Percentiles rank a stretch among this genome's conserved stretches.
Conservation (phyloP, 805 yeast genomes). For the Nakazawaea laoshanensis region DNA sequence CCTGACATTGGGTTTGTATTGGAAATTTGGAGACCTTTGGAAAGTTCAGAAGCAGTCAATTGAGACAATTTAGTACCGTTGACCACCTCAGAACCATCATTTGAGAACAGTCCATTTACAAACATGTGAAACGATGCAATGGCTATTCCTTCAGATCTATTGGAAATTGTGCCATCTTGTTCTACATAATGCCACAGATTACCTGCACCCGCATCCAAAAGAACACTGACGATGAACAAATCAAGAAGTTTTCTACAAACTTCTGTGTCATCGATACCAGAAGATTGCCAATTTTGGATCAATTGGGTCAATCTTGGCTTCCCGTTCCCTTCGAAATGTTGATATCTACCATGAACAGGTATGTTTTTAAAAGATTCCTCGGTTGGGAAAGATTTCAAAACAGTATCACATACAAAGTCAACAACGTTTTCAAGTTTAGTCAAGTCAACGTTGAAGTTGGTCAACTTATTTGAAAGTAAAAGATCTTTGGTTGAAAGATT, state of each 20-base stretch:
- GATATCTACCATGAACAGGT: slow-evolving; percentile 66
- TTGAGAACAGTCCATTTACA: slow-evolving; percentile 32
- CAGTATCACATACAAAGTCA: slow-evolving; percentile 35
- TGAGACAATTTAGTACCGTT: slow-evolving; percentile 30
- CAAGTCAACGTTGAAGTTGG: slow-evolving; percentile 38
- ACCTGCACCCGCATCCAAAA: slow-evolving; percentile 66
- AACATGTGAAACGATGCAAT: slow-evolving; percentile 52
- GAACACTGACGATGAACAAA: slow-evolving; percentile 49
- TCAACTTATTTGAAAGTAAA: slow-evolving; percentile 26
- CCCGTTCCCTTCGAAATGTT: slow-evolving; percentile 50
- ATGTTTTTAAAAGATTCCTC: slow-evolving; percentile 30
- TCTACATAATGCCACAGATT: slow-evolving; percentile 45
- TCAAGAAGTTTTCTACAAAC: slow-evolving; percentile 48
- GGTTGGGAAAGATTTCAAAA: slow-evolving; percentile 35
- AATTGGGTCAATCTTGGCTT: slow-evolving; percentile 33
- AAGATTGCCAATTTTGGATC: slow-evolving; percentile 27
- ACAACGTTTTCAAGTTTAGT: slow-evolving; percentile 31
- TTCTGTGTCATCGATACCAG: slow-evolving; percentile 23
- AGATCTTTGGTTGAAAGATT: slow-evolving; percentile 32
- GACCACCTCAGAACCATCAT: slow-evolving; percentile 29
- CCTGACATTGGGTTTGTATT: slow-evolving; percentile 44
- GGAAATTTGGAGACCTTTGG: slow-evolving; percentile 38
- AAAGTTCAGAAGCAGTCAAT: slow-evolving; percentile 27
- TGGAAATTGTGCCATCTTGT: slow-evolving; percentile 21
- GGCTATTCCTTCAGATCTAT: slow-evolving; percentile 58